Percentiles rank a stretch among this genome's conserved stretches.
These are phyloP conservation scores for Trichoderma aggressivum DNA, from an alignment of 2,329 filamentous ascomycete genomes.

Conservation along the genomic window DNA sequence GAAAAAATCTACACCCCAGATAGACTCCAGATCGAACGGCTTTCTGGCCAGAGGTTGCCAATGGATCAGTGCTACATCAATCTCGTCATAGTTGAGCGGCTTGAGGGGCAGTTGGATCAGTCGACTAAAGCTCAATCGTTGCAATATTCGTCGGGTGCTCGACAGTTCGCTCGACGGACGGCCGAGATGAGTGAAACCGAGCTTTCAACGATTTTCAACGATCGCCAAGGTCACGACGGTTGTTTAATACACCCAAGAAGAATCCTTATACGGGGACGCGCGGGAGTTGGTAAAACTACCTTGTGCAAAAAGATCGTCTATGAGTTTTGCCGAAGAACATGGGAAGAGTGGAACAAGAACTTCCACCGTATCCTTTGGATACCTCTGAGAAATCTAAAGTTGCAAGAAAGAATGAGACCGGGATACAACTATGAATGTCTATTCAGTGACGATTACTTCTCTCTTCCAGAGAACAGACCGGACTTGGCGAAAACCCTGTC, in stretches of 20 bases:
- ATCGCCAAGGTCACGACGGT: conserved; percentile 22
- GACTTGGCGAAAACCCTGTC: conserved; percentile 22
- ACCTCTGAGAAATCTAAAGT: conserved; percentile 31
- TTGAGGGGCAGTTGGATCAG: background rate
- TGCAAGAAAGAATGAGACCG: conserved; percentile 24
- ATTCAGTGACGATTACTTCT: conserved; percentile 31
- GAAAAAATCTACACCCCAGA: conserved; percentile 24
- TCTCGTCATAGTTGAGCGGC: conserved; percentile 34
- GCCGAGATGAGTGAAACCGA: conserved; percentile 26
- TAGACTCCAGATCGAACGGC: conserved; percentile 32
- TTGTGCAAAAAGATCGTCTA: conserved; percentile 39
- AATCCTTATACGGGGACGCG: conserved; percentile 34
- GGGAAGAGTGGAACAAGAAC: conserved; percentile 14
- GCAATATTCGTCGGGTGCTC: too few species aligned
- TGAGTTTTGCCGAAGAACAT: conserved; percentile 28
- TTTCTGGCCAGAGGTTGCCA: conserved; percentile 32
- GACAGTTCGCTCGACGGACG: conserved; percentile 25
- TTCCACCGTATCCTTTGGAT: conserved; percentile 41
- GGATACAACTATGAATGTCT: conserved; percentile 27
- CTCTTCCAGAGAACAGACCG: background rate
- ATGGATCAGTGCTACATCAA: conserved; percentile 42
- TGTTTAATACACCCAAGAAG: conserved; percentile 24
- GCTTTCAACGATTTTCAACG: conserved; percentile 29
- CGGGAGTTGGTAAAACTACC: conserved; percentile 38
- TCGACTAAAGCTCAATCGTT: too few species aligned